phyloP scores from a whole-genome alignment of 129 eudicot species.

The Smallanthus sonchifolius region DNA sequence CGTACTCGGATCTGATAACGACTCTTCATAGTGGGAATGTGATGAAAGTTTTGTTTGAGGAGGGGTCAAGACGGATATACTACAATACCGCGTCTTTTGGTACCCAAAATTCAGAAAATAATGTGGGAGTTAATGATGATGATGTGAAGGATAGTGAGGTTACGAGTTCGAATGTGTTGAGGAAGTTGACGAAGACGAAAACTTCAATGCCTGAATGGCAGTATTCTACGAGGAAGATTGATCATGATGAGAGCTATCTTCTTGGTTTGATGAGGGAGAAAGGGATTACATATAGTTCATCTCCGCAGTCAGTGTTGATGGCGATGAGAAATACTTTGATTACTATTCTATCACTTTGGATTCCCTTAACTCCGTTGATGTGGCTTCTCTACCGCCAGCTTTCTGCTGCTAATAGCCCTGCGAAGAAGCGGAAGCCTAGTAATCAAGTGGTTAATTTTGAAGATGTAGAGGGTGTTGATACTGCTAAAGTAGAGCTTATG shows the following conservation, averaged over 20 bases:
- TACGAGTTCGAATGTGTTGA: constrained; percentile 14
- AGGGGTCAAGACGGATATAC: constrained; percentile 81
- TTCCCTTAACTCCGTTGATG: constrained; percentile 87
- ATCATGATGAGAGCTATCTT: constrained; percentile 79
- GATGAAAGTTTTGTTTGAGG: constrained; percentile 75
- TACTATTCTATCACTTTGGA: constrained; percentile 79
- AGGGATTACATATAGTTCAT: constrained; percentile 71
- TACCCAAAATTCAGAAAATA: constrained; percentile 24
- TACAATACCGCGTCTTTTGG: constrained; percentile 42
- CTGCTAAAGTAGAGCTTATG: constrained; percentile 97
- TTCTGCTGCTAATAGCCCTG: constrained; percentile 83
- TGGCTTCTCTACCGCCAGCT: constrained; percentile 94
- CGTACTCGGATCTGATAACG: constrained; percentile 72
- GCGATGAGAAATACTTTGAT: constrained; percentile 65
- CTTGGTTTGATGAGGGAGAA: constrained; percentile 87
- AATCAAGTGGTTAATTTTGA: constrained; percentile 74
- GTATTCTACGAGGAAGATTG: constrained; percentile 76
- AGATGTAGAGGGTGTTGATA: constrained; percentile 96
- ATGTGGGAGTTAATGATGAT: constrained; percentile 1
- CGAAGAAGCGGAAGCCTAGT: constrained; percentile 66
- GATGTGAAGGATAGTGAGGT: constrained; percentile 10
- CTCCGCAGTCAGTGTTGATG: constrained; percentile 72
- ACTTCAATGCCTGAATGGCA: constrained; percentile 62
- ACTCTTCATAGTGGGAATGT: constrained; percentile 67
- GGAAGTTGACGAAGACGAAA: constrained; percentile 31